Conservation (phyloP, 2,329 filamentous ascomycete genomes). For the Beauveria sp. region DNA sequence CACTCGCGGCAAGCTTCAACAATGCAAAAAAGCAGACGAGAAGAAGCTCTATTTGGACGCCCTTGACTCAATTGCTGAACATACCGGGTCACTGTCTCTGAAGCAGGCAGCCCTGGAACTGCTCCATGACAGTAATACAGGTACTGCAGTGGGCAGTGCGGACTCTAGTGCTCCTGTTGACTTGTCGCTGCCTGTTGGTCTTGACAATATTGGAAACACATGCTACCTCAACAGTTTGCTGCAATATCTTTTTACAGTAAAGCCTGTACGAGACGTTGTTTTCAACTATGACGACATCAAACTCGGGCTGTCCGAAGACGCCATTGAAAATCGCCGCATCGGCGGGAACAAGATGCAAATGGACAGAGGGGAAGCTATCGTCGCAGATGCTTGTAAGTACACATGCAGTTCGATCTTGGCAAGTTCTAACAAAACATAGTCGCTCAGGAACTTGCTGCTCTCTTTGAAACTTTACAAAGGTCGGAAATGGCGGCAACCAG, state of each 20-base stretch:
- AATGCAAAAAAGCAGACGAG: conserved; percentile 24
- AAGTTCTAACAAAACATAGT: conserved; percentile 42
- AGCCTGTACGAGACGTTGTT: conserved; percentile 71
- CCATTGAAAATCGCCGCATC: conserved; percentile 60
- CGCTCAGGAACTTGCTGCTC: conserved; percentile 59
- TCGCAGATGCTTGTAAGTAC: conserved; percentile 66
- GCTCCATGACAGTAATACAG: conserved; percentile 16
- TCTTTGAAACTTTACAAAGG: conserved; percentile 65
- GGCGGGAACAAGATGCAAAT: conserved; percentile 54
- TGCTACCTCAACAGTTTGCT: conserved; percentile 96
- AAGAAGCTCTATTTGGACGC: conserved; percentile 27
- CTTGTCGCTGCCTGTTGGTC: conserved; percentile 66
- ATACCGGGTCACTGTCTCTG: conserved; percentile 21
- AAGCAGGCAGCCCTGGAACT: conserved; percentile 21
- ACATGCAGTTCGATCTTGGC: conserved; percentile 35
- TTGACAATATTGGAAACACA: conserved; percentile 93
- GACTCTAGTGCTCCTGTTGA: conserved; percentile 19
- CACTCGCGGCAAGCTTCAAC: conserved; percentile 12
- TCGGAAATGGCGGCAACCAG: conserved; percentile 55
- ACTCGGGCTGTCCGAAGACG: conserved; percentile 58
- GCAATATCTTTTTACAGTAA: conserved; percentile 89
- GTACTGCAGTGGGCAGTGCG: conserved; percentile 10
- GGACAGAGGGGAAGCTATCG: conserved; percentile 51
- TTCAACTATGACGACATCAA: conserved; percentile 65
- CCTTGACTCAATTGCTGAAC: conserved; percentile 27